A percentile compares a stretch with the other conserved stretches of the same genome.
These are phyloP conservation scores for Phytophthora agathidicida DNA, from an alignment of 352 stramenopile species.

Conservation along the genomic window DNA sequence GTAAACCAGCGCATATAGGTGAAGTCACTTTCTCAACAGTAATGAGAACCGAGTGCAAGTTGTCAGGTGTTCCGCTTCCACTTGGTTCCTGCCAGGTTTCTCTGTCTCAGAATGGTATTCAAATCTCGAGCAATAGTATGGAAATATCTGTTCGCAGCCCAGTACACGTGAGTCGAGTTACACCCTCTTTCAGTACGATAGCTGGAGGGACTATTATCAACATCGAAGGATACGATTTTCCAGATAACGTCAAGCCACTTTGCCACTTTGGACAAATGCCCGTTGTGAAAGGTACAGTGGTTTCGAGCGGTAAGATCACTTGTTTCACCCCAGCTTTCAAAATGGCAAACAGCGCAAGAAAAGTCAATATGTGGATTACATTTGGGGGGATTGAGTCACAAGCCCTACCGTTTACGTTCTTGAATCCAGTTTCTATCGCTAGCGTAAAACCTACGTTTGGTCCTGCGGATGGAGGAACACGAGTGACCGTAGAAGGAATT, in stretches of 20 bases:
- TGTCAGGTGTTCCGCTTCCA: not conserved
- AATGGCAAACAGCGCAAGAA: not conserved
- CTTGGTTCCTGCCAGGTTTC: slow-evolving; percentile 28
- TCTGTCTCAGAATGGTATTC: slow-evolving; percentile 24
- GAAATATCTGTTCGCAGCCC: slow-evolving; percentile 10
- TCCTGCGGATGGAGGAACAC: slow-evolving; percentile 35
- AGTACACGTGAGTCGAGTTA: slow-evolving; percentile 22
- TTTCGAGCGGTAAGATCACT: slow-evolving; percentile 25
- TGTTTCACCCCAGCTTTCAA: slow-evolving; percentile 32
- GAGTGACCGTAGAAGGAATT: slow-evolving; percentile 21
- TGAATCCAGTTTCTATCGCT: slow-evolving; percentile 16
- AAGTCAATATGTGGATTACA: slow-evolving; percentile 43
- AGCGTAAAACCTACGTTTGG: slow-evolving; percentile 33
- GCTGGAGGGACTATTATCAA: slow-evolving; percentile 37
- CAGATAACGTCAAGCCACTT: slow-evolving; percentile 6
- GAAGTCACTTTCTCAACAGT: slow-evolving; percentile 16
- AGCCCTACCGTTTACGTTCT: slow-evolving; percentile 30
- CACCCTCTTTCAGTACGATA: slow-evolving; percentile 23
- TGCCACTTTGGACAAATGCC: slow-evolving; percentile 42
- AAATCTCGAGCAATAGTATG: slow-evolving; percentile 36
- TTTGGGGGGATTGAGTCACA: slow-evolving; percentile 32
- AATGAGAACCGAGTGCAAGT: slow-evolving; percentile 32
- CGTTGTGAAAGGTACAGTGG: slow-evolving; percentile 16
- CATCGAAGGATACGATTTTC: slow-evolving; percentile 41
- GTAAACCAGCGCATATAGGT: slow-evolving; percentile 1